These are phyloP conservation scores for Ophiocordyceps camponoti-leonardi DNA, from an alignment of 2,329 filamentous ascomycete species.

Conservation along the genomic window DNA sequence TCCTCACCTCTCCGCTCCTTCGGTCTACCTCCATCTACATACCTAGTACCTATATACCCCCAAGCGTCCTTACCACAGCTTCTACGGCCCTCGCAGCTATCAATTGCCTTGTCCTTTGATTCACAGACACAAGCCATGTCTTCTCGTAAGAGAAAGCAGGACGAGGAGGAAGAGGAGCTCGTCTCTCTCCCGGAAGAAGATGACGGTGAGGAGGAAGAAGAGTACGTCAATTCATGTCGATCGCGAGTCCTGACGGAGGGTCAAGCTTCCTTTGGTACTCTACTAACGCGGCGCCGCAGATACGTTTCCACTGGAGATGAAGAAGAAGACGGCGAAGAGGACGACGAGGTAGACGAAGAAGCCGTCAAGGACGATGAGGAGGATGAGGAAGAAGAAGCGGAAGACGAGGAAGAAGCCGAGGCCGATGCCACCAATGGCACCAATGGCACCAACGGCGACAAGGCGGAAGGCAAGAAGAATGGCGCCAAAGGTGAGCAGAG, in stretches of 20 bases:
- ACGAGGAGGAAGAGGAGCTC: conserved; percentile 41
- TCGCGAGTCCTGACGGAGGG: no score
- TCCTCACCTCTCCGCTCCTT: not conserved
- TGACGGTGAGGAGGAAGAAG: conserved; percentile 34
- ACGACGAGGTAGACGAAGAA: conserved; percentile 21
- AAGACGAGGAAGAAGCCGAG: conserved; percentile 11
- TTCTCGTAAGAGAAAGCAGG: conserved; percentile 36
- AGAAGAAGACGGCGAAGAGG: conserved; percentile 20
- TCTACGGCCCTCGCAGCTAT: not conserved
- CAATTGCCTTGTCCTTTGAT: not conserved
- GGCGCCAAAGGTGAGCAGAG: conserved; percentile 16
- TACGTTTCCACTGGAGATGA: conserved; percentile 21
- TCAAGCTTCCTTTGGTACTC: no score
- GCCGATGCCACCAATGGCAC: conserved; percentile 9
- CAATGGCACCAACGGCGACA: not conserved
- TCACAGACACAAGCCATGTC: conserved; percentile 19
- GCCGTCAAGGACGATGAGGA: conserved; percentile 19
- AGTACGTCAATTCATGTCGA: conserved; percentile 17
- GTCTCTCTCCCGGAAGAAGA: conserved; percentile 34
- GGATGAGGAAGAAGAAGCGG: conserved; percentile 16
- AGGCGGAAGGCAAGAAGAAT: conserved; percentile 8
- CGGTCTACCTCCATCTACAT: not conserved
- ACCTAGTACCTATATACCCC: not conserved
- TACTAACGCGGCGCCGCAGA: conserved; percentile 6
- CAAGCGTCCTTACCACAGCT: not conserved